Evolutionary conservation across 345 rosid genomes (phyloP).

Genomic region (Sisymbrium altissimum): DNA sequence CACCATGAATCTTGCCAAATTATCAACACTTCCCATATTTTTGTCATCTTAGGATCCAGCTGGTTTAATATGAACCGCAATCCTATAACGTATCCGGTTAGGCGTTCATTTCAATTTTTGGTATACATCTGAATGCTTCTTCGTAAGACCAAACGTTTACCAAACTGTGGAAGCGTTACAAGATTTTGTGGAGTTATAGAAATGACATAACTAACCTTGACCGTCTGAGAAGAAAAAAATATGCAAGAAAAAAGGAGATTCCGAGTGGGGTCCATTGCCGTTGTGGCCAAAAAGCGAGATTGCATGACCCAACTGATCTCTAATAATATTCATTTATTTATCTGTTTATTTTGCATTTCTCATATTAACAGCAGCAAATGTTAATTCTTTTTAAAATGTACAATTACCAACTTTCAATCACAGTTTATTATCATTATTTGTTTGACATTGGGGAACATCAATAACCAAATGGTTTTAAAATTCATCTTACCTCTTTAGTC

Average conservation of each 20-base stretch:
- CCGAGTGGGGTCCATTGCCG: constrained; percentile 39
- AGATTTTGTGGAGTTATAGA: background rate
- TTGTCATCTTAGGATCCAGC: background rate
- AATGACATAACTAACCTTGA: constrained; percentile 1
- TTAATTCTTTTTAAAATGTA: background rate
- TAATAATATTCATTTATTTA: background rate
- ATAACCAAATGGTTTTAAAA: background rate
- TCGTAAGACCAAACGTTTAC: background rate
- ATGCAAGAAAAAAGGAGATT: constrained; percentile 9
- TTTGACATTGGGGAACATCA: constrained; percentile 6
- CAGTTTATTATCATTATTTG: background rate
- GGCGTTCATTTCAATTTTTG: background rate
- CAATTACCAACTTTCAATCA: background rate
- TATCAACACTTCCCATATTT: background rate
- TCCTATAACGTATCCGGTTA: background rate
- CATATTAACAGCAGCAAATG: background rate
- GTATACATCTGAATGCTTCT: too few relatives aligned
- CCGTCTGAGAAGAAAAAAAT: background rate
- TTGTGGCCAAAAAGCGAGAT: constrained; percentile 24
- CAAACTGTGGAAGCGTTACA: background rate
- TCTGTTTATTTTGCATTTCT: background rate
- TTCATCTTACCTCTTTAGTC: background rate
- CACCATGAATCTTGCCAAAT: background rate
- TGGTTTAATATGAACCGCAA: background rate
- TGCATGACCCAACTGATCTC: constrained; percentile 34